A percentile compares a stretch with the other conserved stretches of the same genome.
These are phyloP conservation scores for Anthoceros angustus DNA, from an alignment of 225 moss, liverwort and hornwort species.

Conservation along the genomic window DNA sequence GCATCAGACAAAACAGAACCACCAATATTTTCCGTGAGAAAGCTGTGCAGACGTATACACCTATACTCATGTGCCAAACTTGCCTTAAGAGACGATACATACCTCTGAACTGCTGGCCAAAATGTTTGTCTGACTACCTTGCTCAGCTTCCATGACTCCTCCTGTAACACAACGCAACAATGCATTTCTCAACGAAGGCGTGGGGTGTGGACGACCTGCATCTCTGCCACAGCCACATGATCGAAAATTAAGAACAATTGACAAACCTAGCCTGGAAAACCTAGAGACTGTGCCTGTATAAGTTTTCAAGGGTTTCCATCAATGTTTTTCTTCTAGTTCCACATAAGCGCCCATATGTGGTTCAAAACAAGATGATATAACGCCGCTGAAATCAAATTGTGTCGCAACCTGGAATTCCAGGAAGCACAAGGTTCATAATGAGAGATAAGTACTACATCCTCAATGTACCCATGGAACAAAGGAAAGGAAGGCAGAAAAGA, in stretches of 20 bases:
- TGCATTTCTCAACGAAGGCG: neutral
- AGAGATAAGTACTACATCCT: neutral
- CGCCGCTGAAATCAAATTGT: slow-evolving; percentile 86
- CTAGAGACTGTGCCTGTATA: slow-evolving; percentile 24
- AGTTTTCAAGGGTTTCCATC: slow-evolving; percentile 85
- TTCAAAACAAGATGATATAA: slow-evolving; percentile 97
- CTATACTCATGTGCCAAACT: neutral
- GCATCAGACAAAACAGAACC: neutral
- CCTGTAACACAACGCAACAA: slow-evolving; percentile 28
- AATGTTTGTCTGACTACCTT: slow-evolving; percentile 77
- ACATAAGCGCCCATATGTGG: slow-evolving; percentile 83
- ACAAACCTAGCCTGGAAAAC: neutral
- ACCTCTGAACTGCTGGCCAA: slow-evolving; percentile 88
- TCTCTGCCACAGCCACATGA: too few species aligned
- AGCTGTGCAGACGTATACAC: neutral
- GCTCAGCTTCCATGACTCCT: slow-evolving; percentile 97
- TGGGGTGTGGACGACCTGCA: too few species aligned
- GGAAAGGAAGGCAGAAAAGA: neutral
- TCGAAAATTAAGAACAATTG: neutral
- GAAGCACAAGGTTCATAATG: neutral
- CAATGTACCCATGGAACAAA: neutral
- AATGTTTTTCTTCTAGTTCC: slow-evolving; percentile 88
- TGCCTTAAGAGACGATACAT: slow-evolving; percentile 9
- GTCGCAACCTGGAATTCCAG: slow-evolving; percentile 57
- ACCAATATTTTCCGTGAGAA: neutral